These are phyloP conservation scores for Pseudophaeomoniella oleicola DNA, from an alignment of 2,329 filamentous ascomycete genomes.

Conservation along the genomic window DNA sequence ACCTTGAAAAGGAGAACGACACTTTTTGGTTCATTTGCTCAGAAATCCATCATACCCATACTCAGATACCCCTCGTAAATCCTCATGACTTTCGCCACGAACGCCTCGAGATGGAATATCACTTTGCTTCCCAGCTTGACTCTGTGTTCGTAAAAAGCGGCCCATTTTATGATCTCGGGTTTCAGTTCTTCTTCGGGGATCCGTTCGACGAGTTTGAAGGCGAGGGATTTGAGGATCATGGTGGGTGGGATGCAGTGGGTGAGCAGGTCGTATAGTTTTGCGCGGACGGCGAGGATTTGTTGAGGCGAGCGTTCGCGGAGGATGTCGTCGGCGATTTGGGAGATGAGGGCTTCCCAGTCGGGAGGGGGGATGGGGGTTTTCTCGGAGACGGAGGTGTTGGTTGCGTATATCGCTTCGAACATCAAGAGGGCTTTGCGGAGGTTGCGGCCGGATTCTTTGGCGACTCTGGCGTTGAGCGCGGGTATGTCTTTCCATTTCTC, in stretches of 20 bases:
- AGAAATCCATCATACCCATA: constrained; percentile 66
- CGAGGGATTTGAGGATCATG: constrained; percentile 84
- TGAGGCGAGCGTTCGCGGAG: constrained; percentile 85
- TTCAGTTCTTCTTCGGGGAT: constrained; percentile 69
- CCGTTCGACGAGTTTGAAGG: constrained; percentile 72
- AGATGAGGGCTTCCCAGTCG: constrained; percentile 90
- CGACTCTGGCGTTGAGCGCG: constrained; percentile 69
- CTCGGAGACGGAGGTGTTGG: constrained; percentile 53
- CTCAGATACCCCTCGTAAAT: constrained; percentile 71
- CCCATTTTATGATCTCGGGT: constrained; percentile 86
- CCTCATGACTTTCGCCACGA: constrained; percentile 97
- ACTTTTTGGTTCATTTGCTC: too few relatives aligned
- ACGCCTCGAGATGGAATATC: constrained; percentile 95
- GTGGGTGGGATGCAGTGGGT: constrained; percentile 96
- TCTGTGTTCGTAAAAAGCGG: constrained; percentile 91
- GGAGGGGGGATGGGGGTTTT: constrained; percentile 82
- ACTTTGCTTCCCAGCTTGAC: constrained; percentile 86
- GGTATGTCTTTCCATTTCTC: constrained; percentile 70
- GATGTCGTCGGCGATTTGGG: constrained; percentile 82
- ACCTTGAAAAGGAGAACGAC: too few relatives aligned
- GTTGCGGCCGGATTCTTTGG: constrained; percentile 80
- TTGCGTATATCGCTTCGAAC: constrained; percentile 93
- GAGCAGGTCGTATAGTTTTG: constrained; percentile 91
- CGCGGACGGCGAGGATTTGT: constrained; percentile 71
- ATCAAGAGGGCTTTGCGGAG: constrained; percentile 80